phyloP scores from a whole-genome alignment of 106 monocot species.

The Allium fistulosum region DNA sequence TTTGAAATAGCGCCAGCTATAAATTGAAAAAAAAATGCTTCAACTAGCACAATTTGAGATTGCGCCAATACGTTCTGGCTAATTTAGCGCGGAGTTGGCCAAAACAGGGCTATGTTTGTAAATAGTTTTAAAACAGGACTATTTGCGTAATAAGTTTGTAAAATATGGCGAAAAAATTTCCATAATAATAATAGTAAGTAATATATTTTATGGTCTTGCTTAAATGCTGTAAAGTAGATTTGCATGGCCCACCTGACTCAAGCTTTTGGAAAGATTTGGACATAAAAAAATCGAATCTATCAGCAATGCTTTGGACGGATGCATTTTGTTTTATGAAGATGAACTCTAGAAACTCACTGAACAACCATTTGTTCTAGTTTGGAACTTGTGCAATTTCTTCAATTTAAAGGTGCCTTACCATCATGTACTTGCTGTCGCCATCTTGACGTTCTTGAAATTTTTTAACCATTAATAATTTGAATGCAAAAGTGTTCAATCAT shows the following conservation, averaged over 20 bases:
- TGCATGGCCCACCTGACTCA: conserved; percentile 59
- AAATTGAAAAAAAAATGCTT: too few species aligned
- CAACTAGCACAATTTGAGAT: too few species aligned
- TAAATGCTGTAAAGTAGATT: conserved; percentile 93
- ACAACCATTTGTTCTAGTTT: conserved; percentile 79
- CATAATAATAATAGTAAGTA: too few species aligned
- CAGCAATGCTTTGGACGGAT: conserved; percentile 83
- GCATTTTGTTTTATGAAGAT: conserved; percentile 93
- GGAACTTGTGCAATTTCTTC: conserved; percentile 98
- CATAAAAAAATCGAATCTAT: conserved; percentile 79
- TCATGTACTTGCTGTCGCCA: neutral
- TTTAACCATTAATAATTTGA: neutral
- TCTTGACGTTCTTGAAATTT: neutral
- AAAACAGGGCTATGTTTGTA: too few species aligned
- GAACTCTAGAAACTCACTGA: conserved; percentile 91
- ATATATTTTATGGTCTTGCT: too few species aligned
- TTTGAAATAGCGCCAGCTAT: too few species aligned
- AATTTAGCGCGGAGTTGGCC: too few species aligned
- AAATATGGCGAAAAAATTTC: too few species aligned
- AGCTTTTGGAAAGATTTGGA: conserved; percentile 95
- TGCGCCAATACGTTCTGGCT: too few species aligned
- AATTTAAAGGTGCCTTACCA: conserved; percentile 61
- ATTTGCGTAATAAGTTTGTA: too few species aligned
- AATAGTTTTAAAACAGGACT: too few species aligned
- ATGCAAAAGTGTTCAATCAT: conserved; percentile 55